A percentile compares a stretch with the other conserved stretches of the same genome.
Conservation (phyloP, 345 rosid species). For the Turritis glabra region DNA sequence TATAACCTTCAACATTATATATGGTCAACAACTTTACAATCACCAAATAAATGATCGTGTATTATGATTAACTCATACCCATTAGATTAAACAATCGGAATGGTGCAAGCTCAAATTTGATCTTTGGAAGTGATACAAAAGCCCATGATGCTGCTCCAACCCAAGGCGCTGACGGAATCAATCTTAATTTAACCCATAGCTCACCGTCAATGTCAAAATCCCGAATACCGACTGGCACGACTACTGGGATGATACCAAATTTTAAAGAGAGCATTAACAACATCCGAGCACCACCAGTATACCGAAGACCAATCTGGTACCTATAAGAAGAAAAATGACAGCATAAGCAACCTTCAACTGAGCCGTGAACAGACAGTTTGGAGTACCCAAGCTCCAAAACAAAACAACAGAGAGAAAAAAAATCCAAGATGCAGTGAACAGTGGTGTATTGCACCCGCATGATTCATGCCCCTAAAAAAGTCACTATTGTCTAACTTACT, state of each 20-base stretch:
- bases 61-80: conserved; percentile 57
- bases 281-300: conserved; percentile 97
- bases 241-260: conserved; percentile 79
- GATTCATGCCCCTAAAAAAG: neutral
- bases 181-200: conserved; percentile 96
- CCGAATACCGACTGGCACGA: conserved; percentile 87
- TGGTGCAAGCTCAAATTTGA: conserved; percentile 92
- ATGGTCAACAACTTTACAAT: conserved; percentile 2
- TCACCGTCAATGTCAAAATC: conserved; percentile 98
- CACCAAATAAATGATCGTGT: neutral
- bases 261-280: conserved; percentile 84
- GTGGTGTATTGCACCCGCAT: neutral
- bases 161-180: conserved; percentile 91
- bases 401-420: conserved; percentile 13
- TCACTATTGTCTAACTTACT: neutral
- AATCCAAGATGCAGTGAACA: neutral
- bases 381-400: neutral
- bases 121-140: conserved; percentile 94
- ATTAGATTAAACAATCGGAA: conserved; percentile 92
- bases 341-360: conserved; percentile 22
- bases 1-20: conserved; percentile 13
- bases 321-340: conserved; percentile 44
- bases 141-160: conserved; percentile 97
- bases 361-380: conserved; percentile 1
- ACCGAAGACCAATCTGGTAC: conserved; percentile 96